These are phyloP conservation scores for Exophiala aquamarina DNA, from an alignment of 2,329 filamentous ascomycete species.

Conservation along the genomic window DNA sequence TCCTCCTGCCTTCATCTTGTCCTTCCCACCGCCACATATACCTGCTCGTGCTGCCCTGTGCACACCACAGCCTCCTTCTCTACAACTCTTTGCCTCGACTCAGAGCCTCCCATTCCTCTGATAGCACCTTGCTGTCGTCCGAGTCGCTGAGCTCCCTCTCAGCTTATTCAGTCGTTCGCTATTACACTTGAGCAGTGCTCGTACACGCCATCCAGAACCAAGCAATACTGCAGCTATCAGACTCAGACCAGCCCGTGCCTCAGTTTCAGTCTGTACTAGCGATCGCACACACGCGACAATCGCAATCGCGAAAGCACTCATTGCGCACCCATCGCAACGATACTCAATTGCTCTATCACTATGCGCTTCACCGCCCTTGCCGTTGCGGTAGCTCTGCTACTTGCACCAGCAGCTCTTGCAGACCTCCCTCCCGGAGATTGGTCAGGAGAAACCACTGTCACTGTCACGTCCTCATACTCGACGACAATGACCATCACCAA, in stretches of 20 bases:
- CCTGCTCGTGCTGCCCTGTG: conserved; percentile 4
- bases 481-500: conserved; percentile 25
- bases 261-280: no score
- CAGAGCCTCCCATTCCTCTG: conserved; percentile 4
- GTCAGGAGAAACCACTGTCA: conserved; percentile 14
- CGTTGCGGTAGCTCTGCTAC: conserved; percentile 13
- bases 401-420: conserved; percentile 14
- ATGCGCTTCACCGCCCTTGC: conserved; percentile 24
- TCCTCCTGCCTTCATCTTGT: not conserved
- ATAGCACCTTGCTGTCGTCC: conserved; percentile 23
- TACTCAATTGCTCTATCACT: conserved; percentile 2
- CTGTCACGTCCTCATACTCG: conserved; percentile 18
- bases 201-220: conserved; percentile 9
- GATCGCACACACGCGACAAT: not conserved
- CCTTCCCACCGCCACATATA: conserved; percentile 19
- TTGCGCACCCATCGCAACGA: not conserved
- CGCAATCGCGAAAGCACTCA: not conserved
- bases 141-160: conserved; percentile 27
- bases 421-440: conserved; percentile 11
- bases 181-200: conserved; percentile 20
- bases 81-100: conserved; percentile 17
- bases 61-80: conserved; percentile 25
- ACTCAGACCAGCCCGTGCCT: no score
- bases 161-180: conserved; percentile 11
- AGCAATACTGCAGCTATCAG: no score